Evolutionary conservation across 352 stramenopile species (phyloP).

Genomic region (Phytophthora sojae): DNA sequence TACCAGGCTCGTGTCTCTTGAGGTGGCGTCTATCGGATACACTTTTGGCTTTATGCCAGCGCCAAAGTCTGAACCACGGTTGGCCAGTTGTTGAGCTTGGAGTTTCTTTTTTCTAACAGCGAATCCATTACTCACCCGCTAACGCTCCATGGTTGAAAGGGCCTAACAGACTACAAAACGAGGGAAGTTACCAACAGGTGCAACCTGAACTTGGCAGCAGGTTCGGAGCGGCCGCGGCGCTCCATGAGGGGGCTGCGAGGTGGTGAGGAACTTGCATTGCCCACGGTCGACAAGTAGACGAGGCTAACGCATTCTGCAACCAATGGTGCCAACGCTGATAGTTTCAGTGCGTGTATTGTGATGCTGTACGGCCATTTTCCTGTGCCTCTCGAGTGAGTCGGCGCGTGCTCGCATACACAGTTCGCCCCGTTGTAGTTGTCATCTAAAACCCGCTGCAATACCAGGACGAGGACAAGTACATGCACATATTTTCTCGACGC

Average conservation of each 20-base stretch:
- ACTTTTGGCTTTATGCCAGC: neutral
- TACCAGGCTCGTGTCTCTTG: neutral
- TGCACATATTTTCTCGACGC: too few relatives aligned
- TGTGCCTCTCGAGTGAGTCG: too few relatives aligned
- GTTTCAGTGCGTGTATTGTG: neutral
- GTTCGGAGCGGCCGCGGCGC: neutral
- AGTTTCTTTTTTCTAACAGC: neutral
- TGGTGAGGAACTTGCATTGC: neutral
- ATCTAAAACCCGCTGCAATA: too few relatives aligned
- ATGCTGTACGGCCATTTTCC: too few relatives aligned
- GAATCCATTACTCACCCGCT: neutral
- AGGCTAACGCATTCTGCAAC: neutral
- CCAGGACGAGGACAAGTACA: too few relatives aligned
- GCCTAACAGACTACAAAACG: neutral
- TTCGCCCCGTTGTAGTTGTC: too few relatives aligned
- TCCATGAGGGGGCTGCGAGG: neutral
- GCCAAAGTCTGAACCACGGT: neutral
- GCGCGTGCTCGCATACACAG: too few relatives aligned
- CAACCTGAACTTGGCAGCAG: neutral
- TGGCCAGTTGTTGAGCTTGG: neutral
- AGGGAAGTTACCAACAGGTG: neutral
- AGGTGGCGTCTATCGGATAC: neutral
- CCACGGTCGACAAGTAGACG: neutral
- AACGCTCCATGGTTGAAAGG: too few relatives aligned
- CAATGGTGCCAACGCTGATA: neutral